Evolutionary conservation across 306 rosid genomes (phyloP), one percentile per base, ranked within the genome.

Genomic region (Begonia loranthoides): DNA sequence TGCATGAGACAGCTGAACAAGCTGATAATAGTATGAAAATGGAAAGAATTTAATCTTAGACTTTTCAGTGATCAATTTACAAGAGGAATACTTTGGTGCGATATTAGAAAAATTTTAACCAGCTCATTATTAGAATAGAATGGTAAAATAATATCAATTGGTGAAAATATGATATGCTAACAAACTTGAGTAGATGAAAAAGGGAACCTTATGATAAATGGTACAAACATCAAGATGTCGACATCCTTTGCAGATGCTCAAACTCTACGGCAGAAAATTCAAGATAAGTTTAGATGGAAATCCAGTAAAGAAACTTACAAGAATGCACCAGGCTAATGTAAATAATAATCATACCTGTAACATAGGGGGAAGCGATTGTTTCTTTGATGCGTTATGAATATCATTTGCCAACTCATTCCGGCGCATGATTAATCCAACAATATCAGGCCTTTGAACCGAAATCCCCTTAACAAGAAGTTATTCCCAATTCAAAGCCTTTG

Each of bases 321-420:
- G 64, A 60, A 49, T 52, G 67, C 36, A 19, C 39, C 15, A 52
- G 55, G 65, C 51, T 46, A 68, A 52, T 45, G 49, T 22, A 57
- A 22, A 45, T 66, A 69, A 59, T 44, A 17, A 12, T 16, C 59
- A 16, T 68, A 73, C 97, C 87, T 54, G 75, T 60, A 74, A 64
- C 95, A 89, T 80, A 51, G 90, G 83, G 53, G 97, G 95, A 28
- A 89, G 70, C 62, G 72, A 73, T 67, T 85, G 97, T 57, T 52
- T 67, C 45, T 59, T 75, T 49, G 84, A 78, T 66, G 95, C 95
- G 76, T 76, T 79, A 48, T 81, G 76, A 57, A 82, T 66, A 65
- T 85, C 80, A 66, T 69, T 82, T 66, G 97, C 90, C 63, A 89
- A 90, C 66, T 89, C 90, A 70, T 89, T 89, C 6, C 95, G 90